Base-by-base conservation (phyloP, 495 filamentous ascomycete species). In the Chaetomium tenue region DNA sequence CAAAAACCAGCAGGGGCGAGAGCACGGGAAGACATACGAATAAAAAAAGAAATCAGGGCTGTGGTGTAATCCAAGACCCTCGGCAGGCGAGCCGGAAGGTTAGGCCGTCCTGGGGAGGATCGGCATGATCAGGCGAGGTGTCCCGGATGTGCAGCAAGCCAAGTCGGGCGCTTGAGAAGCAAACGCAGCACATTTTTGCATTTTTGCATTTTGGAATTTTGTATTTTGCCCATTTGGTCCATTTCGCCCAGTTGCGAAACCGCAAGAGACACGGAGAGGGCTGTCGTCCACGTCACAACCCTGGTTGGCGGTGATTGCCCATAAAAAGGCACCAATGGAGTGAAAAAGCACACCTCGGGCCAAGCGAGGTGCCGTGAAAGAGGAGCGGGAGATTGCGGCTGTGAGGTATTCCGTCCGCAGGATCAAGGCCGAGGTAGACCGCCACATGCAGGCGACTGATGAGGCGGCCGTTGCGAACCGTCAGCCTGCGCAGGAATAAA, bases 281-380 rank as follows among this genome's bases (percentile, higher is more conserved):
- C 30, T 28, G 22, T n/a, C 25, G 53, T 52, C 51, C 61, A 64
- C 30, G 52, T 63, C 66, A 68, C 63, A 60, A 59, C 63, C 66
- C 64, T 67, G 71, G 71, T 71, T 61, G 47, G 53, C 53, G 42
- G 46, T 68, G 64, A 73, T 57, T 64, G 71, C 65, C 58, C 65
- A 66, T 51, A 50, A 55, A 70, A 28, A 47, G 40, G 57, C 40
- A 48, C 40, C 18, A 50, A 50, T 50, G 20, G 46, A 50, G 46
- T 20, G 20, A 50, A 50, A 50, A 50, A 50, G 40, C 40, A 50
- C 20, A 22, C 4, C 39, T 9, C 8, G 57, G 57, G 40, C 42
- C n/a, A 37, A 37, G 33, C 33, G 55, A 59, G 42, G 18, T 33
- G 56, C 57, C 20, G 57, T 40, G 42, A n/a, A 39, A 22, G 20